Percentiles rank a stretch among this genome's conserved stretches.
phyloP scores from a whole-genome alignment of 305 asterid species.

The Solanum hybrid region DNA sequence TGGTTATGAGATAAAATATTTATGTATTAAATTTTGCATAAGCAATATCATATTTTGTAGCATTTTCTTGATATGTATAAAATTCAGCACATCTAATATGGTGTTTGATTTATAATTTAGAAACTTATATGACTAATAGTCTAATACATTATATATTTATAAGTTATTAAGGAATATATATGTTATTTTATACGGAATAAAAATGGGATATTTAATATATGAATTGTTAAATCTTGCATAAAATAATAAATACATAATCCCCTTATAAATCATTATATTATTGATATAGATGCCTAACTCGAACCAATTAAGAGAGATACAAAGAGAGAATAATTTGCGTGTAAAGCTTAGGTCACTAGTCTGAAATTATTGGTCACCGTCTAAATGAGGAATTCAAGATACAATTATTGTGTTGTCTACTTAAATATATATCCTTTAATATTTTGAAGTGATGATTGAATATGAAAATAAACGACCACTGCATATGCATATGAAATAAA shows the following conservation, averaged over 20 bases:
- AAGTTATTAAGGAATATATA: not conserved
- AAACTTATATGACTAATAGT: not conserved
- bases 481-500: not conserved
- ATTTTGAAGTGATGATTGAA: not conserved
- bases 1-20: not conserved
- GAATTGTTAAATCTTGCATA: not conserved
- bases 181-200: not conserved
- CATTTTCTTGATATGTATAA: not conserved
- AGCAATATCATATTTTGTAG: not conserved
- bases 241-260: not conserved
- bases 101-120: not conserved
- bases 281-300: not conserved
- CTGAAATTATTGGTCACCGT: not conserved
- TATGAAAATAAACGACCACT: not conserved
- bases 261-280: not conserved
- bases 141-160: not conserved
- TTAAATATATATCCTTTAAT: not conserved
- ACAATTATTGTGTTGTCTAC: not conserved
- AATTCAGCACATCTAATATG: not conserved
- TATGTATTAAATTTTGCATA: not conserved
- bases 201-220: not conserved
- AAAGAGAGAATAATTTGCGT: not conserved
- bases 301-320: not conserved
- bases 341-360: not conserved
- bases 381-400: not conserved